A percentile compares a stretch with the other conserved stretches of the same genome.
Conservation (phyloP, 2,329 filamentous ascomycete genomes). For the Calonectria naviculata region DNA sequence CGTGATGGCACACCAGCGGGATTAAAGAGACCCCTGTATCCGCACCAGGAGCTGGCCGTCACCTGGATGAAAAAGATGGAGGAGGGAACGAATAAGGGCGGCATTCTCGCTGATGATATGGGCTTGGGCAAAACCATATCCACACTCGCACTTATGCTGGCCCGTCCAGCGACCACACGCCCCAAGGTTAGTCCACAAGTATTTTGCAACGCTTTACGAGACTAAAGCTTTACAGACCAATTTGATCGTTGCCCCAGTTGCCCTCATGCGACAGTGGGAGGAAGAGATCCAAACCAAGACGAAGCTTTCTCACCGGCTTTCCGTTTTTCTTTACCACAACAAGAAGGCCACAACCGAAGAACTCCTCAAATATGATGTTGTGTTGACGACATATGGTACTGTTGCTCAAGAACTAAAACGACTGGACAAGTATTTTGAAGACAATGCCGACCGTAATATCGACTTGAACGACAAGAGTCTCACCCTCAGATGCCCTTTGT, state of each 20-base stretch:
- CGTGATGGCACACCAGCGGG: constrained; percentile 76
- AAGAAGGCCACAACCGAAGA: constrained; percentile 71
- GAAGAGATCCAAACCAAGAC: constrained; percentile 81
- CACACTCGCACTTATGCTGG: constrained; percentile 80
- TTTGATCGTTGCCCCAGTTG: constrained; percentile 84
- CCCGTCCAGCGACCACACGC: constrained; percentile 65
- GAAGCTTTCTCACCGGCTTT: constrained; percentile 67
- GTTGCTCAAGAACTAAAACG: constrained; percentile 72
- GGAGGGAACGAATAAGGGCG: constrained; percentile 81
- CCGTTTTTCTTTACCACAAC: constrained; percentile 77
- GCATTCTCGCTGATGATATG: constrained; percentile 94
- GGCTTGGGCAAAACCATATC: constrained; percentile 92
- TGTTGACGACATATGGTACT: constrained; percentile 90
- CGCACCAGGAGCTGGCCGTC: constrained; percentile 85
- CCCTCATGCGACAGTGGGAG: constrained; percentile 86
- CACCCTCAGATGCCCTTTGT: constrained; percentile 61
- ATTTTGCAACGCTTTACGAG: not conserved
- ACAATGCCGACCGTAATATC: constrained; percentile 54
- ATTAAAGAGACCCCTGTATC: constrained; percentile 77
- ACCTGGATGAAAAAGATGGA: constrained; percentile 89
- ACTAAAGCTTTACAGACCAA: constrained; percentile 71
- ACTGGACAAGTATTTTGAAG: constrained; percentile 63
- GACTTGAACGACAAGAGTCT: constrained; percentile 51
- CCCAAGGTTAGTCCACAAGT: constrained; percentile 43
- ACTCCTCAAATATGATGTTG: constrained; percentile 77